Base-by-base conservation (phyloP, 1,284 basidiomycete genomes). In the Hemileccinum hortonii region DNA sequence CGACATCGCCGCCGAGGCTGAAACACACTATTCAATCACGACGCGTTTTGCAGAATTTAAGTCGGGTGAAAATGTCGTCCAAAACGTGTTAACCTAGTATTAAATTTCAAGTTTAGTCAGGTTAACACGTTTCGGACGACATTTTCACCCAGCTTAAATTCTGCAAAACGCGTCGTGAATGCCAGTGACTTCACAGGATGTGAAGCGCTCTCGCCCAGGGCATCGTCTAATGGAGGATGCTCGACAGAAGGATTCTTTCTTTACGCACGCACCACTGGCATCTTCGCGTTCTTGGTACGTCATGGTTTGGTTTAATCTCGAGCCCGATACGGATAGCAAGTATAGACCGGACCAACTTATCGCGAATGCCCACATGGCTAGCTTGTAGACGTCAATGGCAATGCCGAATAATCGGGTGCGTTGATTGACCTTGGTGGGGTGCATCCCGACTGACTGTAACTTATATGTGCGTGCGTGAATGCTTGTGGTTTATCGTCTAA, bases 361-460 rank as follows among this genome's bases (percentile, higher is more conserved):
- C 21, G 78, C 75, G 4, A 86, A 86, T 60, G 84, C 84, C 15
- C 74, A 77, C 2, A 72, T 86, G 0, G 84, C 82, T 9, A 83
- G 83, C 6, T 65, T 86, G 35, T 77, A 81, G 58, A 75, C 66
- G 37, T 74, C 80, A 35, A 67, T 87, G 24, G 62, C 67, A 8
- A 73, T 87, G 68, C 73, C 75, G 3, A 75, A 81, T 44, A 65
- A 75, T 38, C 75, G 81, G 70, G 72, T 68, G 52, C 6, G 53
- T 48, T 6, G 1, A 19, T 11, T 1, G 6, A 9, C 36, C 14
- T 18, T 2, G 0, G 4, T 11, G 3, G 12, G 47, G 39, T 14
- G 2, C 11, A 33, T 33, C n/a, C 7, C 5, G 4, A 8, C 41
- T 83, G 43, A 83, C 81, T 1, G 67, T 80, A 16, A 80, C 79